These are phyloP conservation scores for Sporothrix globosa DNA, from an alignment of 2,329 filamentous ascomycete genomes.

Conservation along the genomic window DNA sequence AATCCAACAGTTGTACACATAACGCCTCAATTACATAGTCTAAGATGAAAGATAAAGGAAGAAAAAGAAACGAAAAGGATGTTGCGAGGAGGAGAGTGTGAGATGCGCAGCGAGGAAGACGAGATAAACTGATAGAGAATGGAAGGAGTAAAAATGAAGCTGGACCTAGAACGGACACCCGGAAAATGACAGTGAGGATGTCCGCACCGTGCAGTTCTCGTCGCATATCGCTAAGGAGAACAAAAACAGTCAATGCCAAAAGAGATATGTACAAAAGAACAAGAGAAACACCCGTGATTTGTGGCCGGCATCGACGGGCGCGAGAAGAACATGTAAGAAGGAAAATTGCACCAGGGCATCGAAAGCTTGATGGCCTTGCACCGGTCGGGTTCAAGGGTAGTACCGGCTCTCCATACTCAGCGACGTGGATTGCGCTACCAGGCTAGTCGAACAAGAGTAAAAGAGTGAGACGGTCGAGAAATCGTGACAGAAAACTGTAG, in stretches of 20 bases:
- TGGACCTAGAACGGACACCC: background rate
- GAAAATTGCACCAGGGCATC: conserved; percentile 3
- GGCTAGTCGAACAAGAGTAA: conserved; percentile 7
- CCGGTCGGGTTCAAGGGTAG: background rate
- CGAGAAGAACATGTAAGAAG: background rate
- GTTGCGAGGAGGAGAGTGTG: background rate
- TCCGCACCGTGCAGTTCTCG: background rate
- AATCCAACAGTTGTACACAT: conserved; percentile 16
- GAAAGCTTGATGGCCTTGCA: background rate
- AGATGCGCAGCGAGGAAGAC: conserved; percentile 7
- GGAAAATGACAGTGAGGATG: background rate
- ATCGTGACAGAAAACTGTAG: background rate
- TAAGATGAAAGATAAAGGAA: background rate
- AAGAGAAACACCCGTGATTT: no score
- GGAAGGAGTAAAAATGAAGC: background rate
- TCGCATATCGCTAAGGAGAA: background rate
- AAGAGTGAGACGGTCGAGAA: background rate
- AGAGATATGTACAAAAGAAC: background rate
- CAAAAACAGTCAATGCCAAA: background rate
- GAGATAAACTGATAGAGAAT: background rate
- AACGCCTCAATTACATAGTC: conserved; percentile 20
- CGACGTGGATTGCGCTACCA: background rate
- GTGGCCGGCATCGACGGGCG: background rate
- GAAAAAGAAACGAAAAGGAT: background rate
- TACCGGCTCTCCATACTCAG: background rate